phyloP scores from a whole-genome alignment of 2,329 filamentous ascomycete species.

The Nemania diffusa region DNA sequence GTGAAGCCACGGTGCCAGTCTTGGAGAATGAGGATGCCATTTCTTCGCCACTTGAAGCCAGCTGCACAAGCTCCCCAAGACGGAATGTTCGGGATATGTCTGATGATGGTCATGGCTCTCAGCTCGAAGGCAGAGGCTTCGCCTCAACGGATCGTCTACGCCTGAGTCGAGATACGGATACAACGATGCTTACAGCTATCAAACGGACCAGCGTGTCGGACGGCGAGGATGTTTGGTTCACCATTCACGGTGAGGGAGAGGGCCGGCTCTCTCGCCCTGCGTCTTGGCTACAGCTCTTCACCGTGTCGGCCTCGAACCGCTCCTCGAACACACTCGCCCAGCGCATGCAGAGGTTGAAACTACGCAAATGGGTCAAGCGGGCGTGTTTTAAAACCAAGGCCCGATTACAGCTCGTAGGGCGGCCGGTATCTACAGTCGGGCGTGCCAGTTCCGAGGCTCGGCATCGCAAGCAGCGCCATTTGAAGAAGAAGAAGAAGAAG shows the following conservation, averaged over 20 bases:
- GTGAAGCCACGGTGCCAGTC: conserved; percentile 25
- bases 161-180: conserved; percentile 31
- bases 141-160: conserved; percentile 34
- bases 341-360: conserved; percentile 39
- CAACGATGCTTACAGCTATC: conserved; percentile 18
- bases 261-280: conserved; percentile 7
- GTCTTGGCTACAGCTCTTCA: conserved; percentile 31
- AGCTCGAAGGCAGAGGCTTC: conserved; percentile 22
- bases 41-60: conserved; percentile 37
- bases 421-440: conserved; percentile 11
- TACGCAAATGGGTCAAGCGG: conserved; percentile 42
- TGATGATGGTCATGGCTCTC: conserved; percentile 27
- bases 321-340: conserved; percentile 31
- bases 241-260: conserved; percentile 12
- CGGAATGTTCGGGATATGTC: conserved; percentile 24
- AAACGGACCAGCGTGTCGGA: conserved; percentile 16
- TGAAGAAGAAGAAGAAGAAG: conserved; percentile 7
- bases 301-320: conserved; percentile 12
- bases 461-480: conserved; percentile 22
- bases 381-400: conserved; percentile 40
- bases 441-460: conserved; percentile 8
- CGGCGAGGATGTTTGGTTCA: conserved; percentile 29
- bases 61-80: conserved; percentile 30
- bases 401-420: conserved; percentile 36
- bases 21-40: conserved; percentile 34